Evolutionary conservation across 140 eudicot genomes (phyloP), one percentile per base, ranked within the genome.

Genomic region (Ambrosia hybrid): DNA sequence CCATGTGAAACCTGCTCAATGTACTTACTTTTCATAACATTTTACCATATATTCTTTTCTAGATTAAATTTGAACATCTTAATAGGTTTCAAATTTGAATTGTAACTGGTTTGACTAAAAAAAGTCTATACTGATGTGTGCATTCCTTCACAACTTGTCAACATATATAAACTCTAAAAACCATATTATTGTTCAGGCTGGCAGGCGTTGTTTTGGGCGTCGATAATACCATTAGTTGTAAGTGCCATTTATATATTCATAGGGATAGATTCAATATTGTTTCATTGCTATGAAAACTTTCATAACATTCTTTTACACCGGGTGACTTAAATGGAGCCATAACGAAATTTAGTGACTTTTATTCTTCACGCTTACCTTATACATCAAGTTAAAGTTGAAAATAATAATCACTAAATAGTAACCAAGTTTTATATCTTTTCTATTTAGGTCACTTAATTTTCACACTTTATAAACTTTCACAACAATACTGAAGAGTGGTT

Each of bases 171-270:
- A 53, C 9, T n/a, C 33, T 33, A 41, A 21, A n/a, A 52, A 10
- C 51, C 41, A 0, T 41, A 59, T 46, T 46, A 2, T 12, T 34
- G 1, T 78, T 33, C 83, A 88, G 96, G 96, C 37, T 79, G 87
- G 80, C 87, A 69, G 13, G 90, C 89, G 5, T 74, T 90, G 53
- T 83, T 87, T 37, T 90, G 97, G 97, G 95, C 87, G 51, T 90
- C 97, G 33, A 70, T 87, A 59, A 53, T 90, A 78, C 96, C 96
- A n/a, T 57, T 85, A 26, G 16, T 81, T 17, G 95, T 88, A 85
- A 85, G 91, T 76, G 12, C 12, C 68, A 37, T 61, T 12, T 33
- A 9, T 59, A 33, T 61, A 16, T 16, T 11, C 73, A 33, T 81
- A 88, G 95, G n/a, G 95, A 38, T 38, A 38, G 43, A 3, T 38